Evolutionary conservation across 202 grass and related monocot genomes (phyloP), one percentile per base, ranked within the genome.

Genomic region (Schoenoplectus tabernaemontani): DNA sequence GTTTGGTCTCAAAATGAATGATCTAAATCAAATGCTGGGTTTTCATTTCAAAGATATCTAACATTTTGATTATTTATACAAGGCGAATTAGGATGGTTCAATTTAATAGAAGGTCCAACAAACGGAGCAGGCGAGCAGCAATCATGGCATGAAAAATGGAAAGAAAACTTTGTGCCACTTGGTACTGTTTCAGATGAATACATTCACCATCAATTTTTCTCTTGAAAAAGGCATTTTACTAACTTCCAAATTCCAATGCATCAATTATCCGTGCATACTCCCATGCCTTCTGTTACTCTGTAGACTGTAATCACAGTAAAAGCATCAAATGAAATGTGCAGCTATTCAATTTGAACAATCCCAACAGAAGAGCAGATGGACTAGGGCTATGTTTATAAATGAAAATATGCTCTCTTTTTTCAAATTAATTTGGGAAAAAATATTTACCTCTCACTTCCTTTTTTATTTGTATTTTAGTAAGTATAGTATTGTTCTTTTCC

Each of bases 121-220:
- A 16, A 28, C 28, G 28, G 38, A 69, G 4, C 39, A 46, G 1
- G 3, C 24, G 39, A 16, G 67, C 68, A 16, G 42, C 68, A 72
- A 72, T 50, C 68, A 72, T 50, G 68, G 68, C 68, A 28, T 72
- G 43, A 50, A 47, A 72, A 50, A 50, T 72, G 68, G 67, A 72
- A 72, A 72, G 36, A 71, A 71, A 28, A 15, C 23, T 46, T 16
- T 12, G 11, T 66, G 36, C 63, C 59, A 38, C 62, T 66, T 38
- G 34, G 59, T 63, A 16, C 63, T 41, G 13, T 24, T 48, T 47
- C 67, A 16, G 4, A 71, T 72, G 43, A 50, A 73, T 44, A 51
- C 32, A 20, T 30, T 2, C 11, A 48, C 1, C 36, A 10, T 43
- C 2, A 63, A 6, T 46, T 22, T 78, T 33, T 16, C 38, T 65